A percentile compares a stretch with the other conserved stretches of the same genome.
phyloP scores from a whole-genome alignment of 2,329 filamentous ascomycete genomes.

The Madurella fahalii region DNA sequence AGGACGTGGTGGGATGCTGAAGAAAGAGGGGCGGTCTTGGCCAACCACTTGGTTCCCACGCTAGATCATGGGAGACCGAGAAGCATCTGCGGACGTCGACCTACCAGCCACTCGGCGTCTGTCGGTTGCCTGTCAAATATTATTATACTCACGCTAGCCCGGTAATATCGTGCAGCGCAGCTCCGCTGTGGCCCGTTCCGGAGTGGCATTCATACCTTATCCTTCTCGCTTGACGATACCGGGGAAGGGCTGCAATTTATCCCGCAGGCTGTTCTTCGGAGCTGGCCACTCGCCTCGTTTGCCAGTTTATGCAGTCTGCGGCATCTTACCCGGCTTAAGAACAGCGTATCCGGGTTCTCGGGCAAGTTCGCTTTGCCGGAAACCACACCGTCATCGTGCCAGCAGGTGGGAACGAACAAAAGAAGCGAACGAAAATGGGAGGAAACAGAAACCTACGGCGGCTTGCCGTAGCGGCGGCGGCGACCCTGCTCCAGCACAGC shows the following conservation, averaged over 20 bases:
- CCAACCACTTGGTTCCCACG: neutral
- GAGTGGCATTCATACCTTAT: slow-evolving; percentile 1
- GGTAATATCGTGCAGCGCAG: neutral
- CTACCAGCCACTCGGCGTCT: neutral
- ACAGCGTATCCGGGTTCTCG: neutral
- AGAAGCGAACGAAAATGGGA: slow-evolving; percentile 8
- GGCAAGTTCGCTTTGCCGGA: neutral
- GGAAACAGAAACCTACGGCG: neutral
- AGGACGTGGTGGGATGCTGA: neutral
- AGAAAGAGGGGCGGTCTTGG: neutral
- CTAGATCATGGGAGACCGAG: too few relatives aligned
- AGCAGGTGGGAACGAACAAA: neutral
- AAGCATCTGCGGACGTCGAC: too few relatives aligned
- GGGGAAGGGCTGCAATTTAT: neutral
- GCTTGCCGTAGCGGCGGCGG: slow-evolving; percentile 12
- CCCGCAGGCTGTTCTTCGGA: neutral
- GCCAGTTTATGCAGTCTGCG: slow-evolving; percentile 7
- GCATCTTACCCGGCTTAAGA: neutral
- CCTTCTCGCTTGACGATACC: slow-evolving; percentile 7
- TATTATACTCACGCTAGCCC: neutral
- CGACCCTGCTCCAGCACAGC: slow-evolving; percentile 20
- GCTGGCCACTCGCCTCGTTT: slow-evolving; percentile 1
- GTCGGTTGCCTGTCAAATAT: neutral
- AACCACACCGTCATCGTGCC: neutral
- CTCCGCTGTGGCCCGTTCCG: neutral